Evolutionary conservation across 2,329 filamentous ascomycete species (phyloP), one percentile per base, ranked within the genome.

Genomic region (Hawksworthiomyces lignivorus): DNA sequence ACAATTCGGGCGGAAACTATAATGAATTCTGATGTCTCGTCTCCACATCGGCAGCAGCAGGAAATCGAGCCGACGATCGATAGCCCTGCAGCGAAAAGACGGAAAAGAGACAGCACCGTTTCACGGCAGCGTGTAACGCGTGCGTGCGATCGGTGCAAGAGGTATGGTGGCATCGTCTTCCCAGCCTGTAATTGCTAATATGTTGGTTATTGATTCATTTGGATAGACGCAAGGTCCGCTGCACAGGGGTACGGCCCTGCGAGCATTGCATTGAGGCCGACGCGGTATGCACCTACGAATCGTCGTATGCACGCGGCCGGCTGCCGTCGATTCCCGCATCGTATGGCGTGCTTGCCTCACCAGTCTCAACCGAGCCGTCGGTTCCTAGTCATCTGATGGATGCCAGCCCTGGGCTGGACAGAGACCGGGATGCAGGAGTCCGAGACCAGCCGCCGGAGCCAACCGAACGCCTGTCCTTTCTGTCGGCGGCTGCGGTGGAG

Each of bases 301-400:
- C 36, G 14, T 34, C 33, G 18, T 41, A 45, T 18, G 29, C 38
- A 46, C 69, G 52, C 2, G 45, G 41, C 11, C 38, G 17, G 77
- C 80, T 33, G 80, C 80, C n/a, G 82, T 35, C 34, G 81, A 66
- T 87, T 10, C 42, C 42, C 5, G n/a, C n/a, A n/a, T n/a, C n/a
- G n/a, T n/a, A n/a, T n/a, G n/a, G n/a, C n/a, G n/a, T n/a, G 26
- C n/a, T 12, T 28, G 24, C n/a, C 15, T 34, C 38, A 4, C 30
- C 31, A 12, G 38, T 34, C 3, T 11, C 31, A 18, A 41, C 30
- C 8, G 30, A 36, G 22, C 32, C 18, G 32, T 29, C 32, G 20
- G 24, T 10, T 17, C n/a, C n/a, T n/a, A n/a, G n/a, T n/a, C n/a
- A n/a, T n/a, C n/a, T n/a, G n/a, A n/a, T n/a, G n/a, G n/a, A n/a